Base-by-base conservation (phyloP, 306 rosid genomes). In the Castanospermum australe region DNA sequence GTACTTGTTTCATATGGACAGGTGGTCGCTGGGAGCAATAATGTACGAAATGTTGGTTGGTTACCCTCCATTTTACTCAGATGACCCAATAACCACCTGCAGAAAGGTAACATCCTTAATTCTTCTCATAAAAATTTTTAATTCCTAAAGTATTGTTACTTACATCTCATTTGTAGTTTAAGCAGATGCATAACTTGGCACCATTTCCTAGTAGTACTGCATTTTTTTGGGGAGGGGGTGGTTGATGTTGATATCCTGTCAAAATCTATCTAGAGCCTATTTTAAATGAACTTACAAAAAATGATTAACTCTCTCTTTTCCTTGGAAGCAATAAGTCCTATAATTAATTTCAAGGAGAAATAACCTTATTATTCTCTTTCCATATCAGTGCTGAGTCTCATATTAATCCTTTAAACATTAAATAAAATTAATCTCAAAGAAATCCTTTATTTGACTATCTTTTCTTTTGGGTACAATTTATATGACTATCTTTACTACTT, bases 11-110 rank as follows among this genome's bases (percentile, higher is more conserved):
- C 70, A 48, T 69, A 36, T 74, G 85, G 68, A 79, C 82, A 95
- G 99, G 99, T 95, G 99, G 99, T 95, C 99, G 28, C 79, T 95
- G 15, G 99, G 99, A 77, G 99, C 99, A 36, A 95, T 95, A 80
- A 85, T 95, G 97, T 95, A 95, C 39, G 99, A 95, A 89, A 95
- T 95, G 99, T 94, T 95, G 79, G 92, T 95, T 76, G 99, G 99
- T 51, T 95, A 91, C 71, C 98, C 99, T 78, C 99, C 99, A 83
- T 95, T 95, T 86, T 95, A 91, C 86, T 85, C 99, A 2, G 98
- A 95, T 78, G 99, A 91, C 67, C 99, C 99, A 76, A 88, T 95
- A 85, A 79, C 87, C 79, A 88, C 99, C 11, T 95, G 99, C 92
- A 87, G 94, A 95, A 95, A 92, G 99, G 99, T 95, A 85, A 66